Conservation (phyloP, 345 rosid species). For the Aquilaria yunnanensis region DNA sequence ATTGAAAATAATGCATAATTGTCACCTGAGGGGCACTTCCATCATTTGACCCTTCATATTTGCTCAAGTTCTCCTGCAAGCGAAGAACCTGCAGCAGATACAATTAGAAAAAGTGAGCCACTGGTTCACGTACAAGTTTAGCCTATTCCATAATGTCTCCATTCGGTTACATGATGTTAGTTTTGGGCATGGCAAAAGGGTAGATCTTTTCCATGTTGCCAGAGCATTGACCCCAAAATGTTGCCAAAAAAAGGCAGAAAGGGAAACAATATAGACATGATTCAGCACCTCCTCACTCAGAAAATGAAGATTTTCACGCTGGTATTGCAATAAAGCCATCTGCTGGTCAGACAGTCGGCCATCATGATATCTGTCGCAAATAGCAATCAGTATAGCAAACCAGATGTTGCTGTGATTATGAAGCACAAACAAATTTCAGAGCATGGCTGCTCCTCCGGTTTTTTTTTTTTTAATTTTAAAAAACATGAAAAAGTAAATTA, state of each 20-base stretch:
- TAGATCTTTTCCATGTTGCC: background rate
- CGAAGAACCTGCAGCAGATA: slow-evolving; percentile 56
- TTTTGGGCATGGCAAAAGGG: background rate
- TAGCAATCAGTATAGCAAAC: slow-evolving; percentile 2
- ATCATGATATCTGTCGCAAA: slow-evolving; percentile 63
- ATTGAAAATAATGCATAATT: background rate
- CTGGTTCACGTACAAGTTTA: background rate
- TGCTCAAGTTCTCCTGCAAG: slow-evolving; percentile 85
- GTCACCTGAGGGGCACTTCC: slow-evolving; percentile 90
- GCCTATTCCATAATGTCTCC: too few relatives aligned
- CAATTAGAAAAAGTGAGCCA: too few relatives aligned
- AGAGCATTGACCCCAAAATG: background rate
- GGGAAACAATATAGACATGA: too few relatives aligned
- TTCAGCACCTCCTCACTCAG: slow-evolving; percentile 79
- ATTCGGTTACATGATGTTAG: too few relatives aligned
- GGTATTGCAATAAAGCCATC: slow-evolving; percentile 92
- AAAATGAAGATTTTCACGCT: slow-evolving; percentile 95
- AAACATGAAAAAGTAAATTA: too few relatives aligned
- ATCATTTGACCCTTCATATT: slow-evolving; percentile 80
- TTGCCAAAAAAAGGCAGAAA: too few relatives aligned
- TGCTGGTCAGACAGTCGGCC: slow-evolving; percentile 96
- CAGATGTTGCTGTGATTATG: too few relatives aligned
- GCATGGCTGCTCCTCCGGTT: too few relatives aligned
- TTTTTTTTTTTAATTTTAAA: too few relatives aligned
- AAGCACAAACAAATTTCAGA: too few relatives aligned